Evolutionary conservation across 1,284 basidiomycete genomes (phyloP).

Genomic region (Microbotryomycetes sp.): DNA sequence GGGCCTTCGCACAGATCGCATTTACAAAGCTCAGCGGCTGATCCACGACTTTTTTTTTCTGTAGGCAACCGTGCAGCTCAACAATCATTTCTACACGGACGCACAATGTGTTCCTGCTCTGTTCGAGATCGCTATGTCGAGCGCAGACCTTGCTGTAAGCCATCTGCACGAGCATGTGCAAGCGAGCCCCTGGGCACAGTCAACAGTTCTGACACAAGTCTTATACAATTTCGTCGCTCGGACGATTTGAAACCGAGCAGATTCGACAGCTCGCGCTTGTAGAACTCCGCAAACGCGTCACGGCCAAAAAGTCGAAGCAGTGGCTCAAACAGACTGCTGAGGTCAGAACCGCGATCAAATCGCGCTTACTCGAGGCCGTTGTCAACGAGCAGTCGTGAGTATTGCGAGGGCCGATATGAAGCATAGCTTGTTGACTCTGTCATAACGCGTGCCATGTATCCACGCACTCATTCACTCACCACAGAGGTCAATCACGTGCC

Average conservation of each 20-base stretch:
- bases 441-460: neutral
- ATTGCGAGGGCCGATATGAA: neutral
- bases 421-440: neutral
- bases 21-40: slow-evolving; percentile 10
- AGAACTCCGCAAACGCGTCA: slow-evolving; percentile 88
- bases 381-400: slow-evolving; percentile 70
- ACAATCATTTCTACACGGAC: slow-evolving; percentile 86
- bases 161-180: slow-evolving; percentile 3
- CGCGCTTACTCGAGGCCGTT: slow-evolving; percentile 70
- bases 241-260: too few relatives aligned
- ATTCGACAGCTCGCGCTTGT: slow-evolving; percentile 97
- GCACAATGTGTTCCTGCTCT: slow-evolving; percentile 85
- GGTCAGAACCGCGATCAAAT: slow-evolving; percentile 74
- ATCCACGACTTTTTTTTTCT: neutral
- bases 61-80: slow-evolving; percentile 85
- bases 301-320: slow-evolving; percentile 69
- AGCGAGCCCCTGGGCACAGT: neutral
- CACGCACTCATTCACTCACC: neutral
- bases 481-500: slow-evolving; percentile 68
- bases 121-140: slow-evolving; percentile 77
- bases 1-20: slow-evolving; percentile 23
- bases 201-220: neutral
- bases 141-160: slow-evolving; percentile 58
- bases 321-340: slow-evolving; percentile 70
- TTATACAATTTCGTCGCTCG: too few relatives aligned